A percentile compares a stretch with the other conserved stretches of the same genome.
Evolutionary conservation across 129 eudicot species (phyloP).

Genomic region (Erigeron canadensis): DNA sequence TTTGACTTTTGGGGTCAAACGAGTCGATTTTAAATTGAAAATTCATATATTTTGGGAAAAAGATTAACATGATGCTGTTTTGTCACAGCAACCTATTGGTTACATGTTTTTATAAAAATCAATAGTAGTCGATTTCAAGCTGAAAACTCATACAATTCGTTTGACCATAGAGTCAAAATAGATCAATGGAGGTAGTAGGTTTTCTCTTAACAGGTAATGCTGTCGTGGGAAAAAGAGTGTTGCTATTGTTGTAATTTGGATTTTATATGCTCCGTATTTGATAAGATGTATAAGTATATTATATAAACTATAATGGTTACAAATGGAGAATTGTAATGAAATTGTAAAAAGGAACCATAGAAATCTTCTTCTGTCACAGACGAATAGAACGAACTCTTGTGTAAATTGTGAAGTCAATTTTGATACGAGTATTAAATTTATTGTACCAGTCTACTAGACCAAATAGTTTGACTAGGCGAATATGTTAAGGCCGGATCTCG

Average conservation of each 20-base stretch:
- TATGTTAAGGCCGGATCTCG: no score
- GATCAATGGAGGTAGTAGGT: conserved; percentile 26
- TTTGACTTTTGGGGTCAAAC: conserved; percentile 38
- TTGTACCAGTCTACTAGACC: no score
- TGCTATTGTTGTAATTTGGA: conserved; percentile 14
- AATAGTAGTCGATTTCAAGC: not conserved
- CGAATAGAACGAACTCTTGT: no score
- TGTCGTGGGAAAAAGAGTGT: not conserved
- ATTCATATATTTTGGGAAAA: conserved; percentile 6
- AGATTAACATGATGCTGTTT: not conserved
- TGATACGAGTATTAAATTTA: no score
- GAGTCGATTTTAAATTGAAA: conserved; percentile 6
- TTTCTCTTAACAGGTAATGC: conserved; percentile 4
- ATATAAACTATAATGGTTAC: not conserved
- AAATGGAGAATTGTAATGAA: not conserved
- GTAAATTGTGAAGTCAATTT: no score
- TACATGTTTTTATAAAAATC: not conserved
- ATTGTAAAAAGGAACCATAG: not conserved
- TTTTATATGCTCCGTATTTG: not conserved
- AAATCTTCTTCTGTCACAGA: no score
- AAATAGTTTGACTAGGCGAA: no score
- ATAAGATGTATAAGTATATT: not conserved
- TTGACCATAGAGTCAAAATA: conserved; percentile 28
- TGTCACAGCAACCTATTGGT: not conserved
- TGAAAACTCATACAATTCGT: not conserved